These are phyloP conservation scores for Eucalyptus dawsonii DNA, from an alignment of 345 rosid species.

Conservation along the genomic window DNA sequence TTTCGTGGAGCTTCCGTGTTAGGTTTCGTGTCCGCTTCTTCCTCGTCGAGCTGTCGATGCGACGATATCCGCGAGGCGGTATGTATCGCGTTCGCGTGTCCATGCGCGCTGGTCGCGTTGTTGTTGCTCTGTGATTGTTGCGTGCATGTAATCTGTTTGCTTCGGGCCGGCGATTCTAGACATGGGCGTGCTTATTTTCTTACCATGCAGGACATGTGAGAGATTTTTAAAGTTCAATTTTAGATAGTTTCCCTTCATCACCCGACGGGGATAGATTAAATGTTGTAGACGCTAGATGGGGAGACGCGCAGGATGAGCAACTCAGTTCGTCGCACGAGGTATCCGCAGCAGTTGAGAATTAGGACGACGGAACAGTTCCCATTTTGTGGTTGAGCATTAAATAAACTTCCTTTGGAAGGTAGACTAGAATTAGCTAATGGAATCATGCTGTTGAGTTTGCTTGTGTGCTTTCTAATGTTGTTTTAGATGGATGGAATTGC, in stretches of 20 bases:
- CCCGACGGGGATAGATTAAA: neutral
- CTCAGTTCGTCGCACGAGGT: neutral
- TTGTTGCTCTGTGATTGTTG: neutral
- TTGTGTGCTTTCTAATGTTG: neutral
- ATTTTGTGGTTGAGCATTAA: neutral
- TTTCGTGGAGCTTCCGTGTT: neutral
- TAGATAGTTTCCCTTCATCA: neutral
- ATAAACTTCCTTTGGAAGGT: neutral
- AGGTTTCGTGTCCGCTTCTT: neutral
- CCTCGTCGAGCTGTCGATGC: neutral
- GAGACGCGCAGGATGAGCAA: neutral
- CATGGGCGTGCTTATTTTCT: neutral
- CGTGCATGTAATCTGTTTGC: neutral
- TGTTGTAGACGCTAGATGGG: neutral
- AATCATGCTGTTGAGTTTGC: neutral
- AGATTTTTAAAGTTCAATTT: neutral
- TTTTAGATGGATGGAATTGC: neutral
- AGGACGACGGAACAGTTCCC: neutral
- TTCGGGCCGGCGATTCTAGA: neutral
- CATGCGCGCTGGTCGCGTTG: neutral
- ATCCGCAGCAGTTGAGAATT: neutral
- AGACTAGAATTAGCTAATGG: neutral
- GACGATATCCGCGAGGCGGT: neutral
- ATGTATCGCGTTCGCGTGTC: neutral
- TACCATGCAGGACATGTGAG: neutral